Percentiles rank a stretch among this genome's conserved stretches.
phyloP scores from a whole-genome alignment of 2,329 filamentous ascomycete species.

The Fusarium domesticum region DNA sequence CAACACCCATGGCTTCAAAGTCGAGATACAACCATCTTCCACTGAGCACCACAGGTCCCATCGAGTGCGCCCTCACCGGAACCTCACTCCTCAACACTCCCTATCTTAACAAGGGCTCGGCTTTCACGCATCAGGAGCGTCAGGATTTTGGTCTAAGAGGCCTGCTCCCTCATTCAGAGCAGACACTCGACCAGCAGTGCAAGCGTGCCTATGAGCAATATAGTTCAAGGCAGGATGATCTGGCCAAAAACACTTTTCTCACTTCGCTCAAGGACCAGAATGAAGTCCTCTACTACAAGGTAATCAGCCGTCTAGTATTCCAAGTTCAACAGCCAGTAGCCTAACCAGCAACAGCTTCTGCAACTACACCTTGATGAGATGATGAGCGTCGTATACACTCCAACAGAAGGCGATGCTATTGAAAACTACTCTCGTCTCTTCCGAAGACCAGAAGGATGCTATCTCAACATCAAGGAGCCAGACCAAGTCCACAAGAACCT shows the following conservation, averaged over 20 bases:
- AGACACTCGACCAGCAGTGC: constrained; percentile 74
- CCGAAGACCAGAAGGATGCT: constrained; percentile 75
- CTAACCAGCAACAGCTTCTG: constrained; percentile 52
- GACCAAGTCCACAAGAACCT: constrained; percentile 65
- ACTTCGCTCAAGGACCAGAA: constrained; percentile 84
- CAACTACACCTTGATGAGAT: constrained; percentile 80
- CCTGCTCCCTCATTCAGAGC: constrained; percentile 67
- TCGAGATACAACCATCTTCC: constrained; percentile 33
- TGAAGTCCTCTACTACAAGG: constrained; percentile 74
- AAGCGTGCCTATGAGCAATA: constrained; percentile 81
- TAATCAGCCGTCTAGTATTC: too few relatives aligned
- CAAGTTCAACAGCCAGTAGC: not conserved
- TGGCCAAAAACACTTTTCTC: constrained; percentile 87
- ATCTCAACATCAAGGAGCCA: constrained; percentile 68
- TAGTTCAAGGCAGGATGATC: constrained; percentile 54
- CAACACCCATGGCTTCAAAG: constrained; percentile 12
- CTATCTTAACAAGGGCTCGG: constrained; percentile 76
- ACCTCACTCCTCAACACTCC: constrained; percentile 36
- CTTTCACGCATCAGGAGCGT: constrained; percentile 68
- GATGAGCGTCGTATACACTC: constrained; percentile 88
- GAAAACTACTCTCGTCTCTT: constrained; percentile 79
- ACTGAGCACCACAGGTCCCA: constrained; percentile 36
- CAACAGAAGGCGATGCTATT: constrained; percentile 86
- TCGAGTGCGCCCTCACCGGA: constrained; percentile 38
- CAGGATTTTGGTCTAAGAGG: constrained; percentile 67